Evolutionary conservation across 805 yeast species (phyloP), one percentile per base, ranked within the genome.

Genomic region (Schwanniomyces occidentalis): DNA sequence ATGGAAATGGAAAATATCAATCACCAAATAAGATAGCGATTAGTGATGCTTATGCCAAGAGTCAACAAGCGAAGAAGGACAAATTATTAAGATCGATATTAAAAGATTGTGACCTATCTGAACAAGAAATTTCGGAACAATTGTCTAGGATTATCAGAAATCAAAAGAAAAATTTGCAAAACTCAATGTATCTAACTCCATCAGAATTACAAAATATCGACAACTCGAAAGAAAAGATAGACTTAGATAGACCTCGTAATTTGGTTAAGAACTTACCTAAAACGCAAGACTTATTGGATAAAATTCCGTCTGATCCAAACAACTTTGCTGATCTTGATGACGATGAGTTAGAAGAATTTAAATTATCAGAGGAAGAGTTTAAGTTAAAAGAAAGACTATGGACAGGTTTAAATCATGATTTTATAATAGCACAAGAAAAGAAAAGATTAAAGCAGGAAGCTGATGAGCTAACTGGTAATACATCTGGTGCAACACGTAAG

Each of bases 341-440:
- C 52, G 91, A 80, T 9, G 96, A 88, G 46, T 68, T 87, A 8
- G 78, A 77, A 4, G 62, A 65, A 0, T 70, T 80, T 21, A 52
- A 86, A 27, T 66, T 93, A 30, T 71, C 76, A 2, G 80, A 74
- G 35, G 88, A 82, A 32, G 96, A 90, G 42, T 72, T 81, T 8
- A 71, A 65, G 37, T 55, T 82, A 44, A 93, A 91, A 57, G 90
- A 88, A 46, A 72, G 84, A 40, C 77, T 90, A 3, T 93, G 99
- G 98, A 80, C 85, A 35, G 90, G 93, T 2, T 70, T 87, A 24
- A 90, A 95, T 58, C 85, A 85, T 40, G 98, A 90, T 18, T 93
- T 78, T 53, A 63, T 93, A 36, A 56, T 87, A 6, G 93, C 84
- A 30, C 95, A 88, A 59, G 97, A 91, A 49, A 77, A 78, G 47